A percentile compares a stretch with the other conserved stretches of the same genome.
phyloP scores from a whole-genome alignment of 306 rosid genomes.

The Begonia peltatifolia region DNA sequence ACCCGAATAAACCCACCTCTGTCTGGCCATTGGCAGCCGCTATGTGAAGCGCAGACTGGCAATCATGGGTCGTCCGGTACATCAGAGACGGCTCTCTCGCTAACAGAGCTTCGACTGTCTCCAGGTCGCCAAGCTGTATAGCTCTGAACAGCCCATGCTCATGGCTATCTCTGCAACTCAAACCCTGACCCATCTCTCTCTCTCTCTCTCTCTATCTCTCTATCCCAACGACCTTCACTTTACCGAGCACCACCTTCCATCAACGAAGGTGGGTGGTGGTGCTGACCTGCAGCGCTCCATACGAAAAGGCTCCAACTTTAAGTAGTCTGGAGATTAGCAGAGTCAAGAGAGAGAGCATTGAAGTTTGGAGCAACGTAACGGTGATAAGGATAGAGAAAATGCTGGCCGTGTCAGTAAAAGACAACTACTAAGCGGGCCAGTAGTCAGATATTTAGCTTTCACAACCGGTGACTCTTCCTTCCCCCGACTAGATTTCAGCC shows the following conservation, averaged over 20 bases:
- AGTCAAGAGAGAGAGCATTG: conserved; percentile 9
- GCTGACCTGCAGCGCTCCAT: conserved; percentile 13
- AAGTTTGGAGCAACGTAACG: conserved; percentile 15
- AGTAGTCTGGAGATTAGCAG: conserved; percentile 4
- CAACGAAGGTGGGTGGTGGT: conserved; percentile 17
- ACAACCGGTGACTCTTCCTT: no score
- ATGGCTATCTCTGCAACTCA: conserved; percentile 68
- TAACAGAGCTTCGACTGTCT: conserved; percentile 32
- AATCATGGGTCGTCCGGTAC: conserved; percentile 61
- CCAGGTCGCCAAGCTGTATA: conserved; percentile 58
- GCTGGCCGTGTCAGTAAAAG: conserved; percentile 44
- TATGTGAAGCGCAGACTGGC: conserved; percentile 77
- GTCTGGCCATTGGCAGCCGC: conserved; percentile 98
- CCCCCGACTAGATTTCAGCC: no score
- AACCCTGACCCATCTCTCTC: conserved; percentile 74
- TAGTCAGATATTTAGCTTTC: no score
- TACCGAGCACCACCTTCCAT: conserved; percentile 30
- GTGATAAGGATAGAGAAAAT: conserved; percentile 5
- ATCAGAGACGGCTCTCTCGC: conserved; percentile 37
- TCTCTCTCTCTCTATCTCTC: not conserved
- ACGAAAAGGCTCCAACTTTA: conserved; percentile 33
- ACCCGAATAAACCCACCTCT: conserved; percentile 37
- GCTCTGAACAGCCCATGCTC: conserved; percentile 75
- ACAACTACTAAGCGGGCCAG: no score
- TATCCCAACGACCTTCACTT: conserved; percentile 7